Evolutionary conservation across 345 rosid genomes (phyloP), one percentile per base, ranked within the genome.

Genomic region (Garcia nutans): DNA sequence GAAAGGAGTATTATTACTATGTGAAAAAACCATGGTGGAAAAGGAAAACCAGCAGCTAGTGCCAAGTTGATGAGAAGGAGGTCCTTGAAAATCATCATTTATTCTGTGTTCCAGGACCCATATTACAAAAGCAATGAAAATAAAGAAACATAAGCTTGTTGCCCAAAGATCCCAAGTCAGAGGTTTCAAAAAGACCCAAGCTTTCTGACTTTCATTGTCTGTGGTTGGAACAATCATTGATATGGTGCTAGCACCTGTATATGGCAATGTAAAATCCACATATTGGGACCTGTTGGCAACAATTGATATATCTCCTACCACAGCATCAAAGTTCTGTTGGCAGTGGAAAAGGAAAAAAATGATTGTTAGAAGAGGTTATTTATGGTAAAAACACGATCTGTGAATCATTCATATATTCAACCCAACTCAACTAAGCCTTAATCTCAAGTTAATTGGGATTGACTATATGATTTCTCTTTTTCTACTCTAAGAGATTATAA

Each of bases 21-120:
- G 55, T 6, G 76, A 44, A 24, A 79, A 79, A n/a, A 82, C 88
- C 23, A 83, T 56, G 2, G 87, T 44, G 6, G 80, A 73, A 79
- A 81, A 50, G 66, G 83, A 93, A 84, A 82, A 93, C 95, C 97
- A 92, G 77, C 92, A 85, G 79, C 87, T 80, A 68, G 96, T 93
- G 74, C 85, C 66, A 8, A 85, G 28, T 87, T 92, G 93, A 78
- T 83, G 83, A 62, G 78, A 85, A 59, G 89, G 93, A 63, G 93
- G 87, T 41, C 97, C 98, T 13, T 92, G 84, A 82, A 90, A 93
- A 5, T 89, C 95, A 62, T 91, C 86, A 58, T 88, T 91, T 54
- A 80, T 63, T 65, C 92, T 81, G 65, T 91, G 98, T 83, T 91
- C 95, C 84, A 91, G 79, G 80, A 85, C 83, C 93, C 97, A 93